These are phyloP conservation scores for Chlorella sp. DNA, from an alignment of 139 green algal species.

Conservation along the genomic window DNA sequence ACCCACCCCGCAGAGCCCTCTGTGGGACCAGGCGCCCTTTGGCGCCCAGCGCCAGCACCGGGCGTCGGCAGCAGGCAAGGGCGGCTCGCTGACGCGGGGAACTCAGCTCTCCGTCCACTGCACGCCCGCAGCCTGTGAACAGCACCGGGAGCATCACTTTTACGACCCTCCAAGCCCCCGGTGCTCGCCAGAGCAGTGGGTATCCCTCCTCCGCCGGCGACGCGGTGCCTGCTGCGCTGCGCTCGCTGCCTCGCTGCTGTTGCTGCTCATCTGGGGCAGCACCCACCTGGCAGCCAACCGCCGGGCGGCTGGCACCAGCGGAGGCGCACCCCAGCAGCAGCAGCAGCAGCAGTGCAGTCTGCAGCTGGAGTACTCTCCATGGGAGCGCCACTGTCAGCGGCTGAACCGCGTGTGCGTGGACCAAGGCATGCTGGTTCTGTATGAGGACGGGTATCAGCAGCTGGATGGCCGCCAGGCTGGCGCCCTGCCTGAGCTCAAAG, in stretches of 20 bases:
- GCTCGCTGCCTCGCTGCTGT: neutral
- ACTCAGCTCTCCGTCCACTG: neutral
- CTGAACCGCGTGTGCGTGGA: conserved; percentile 13
- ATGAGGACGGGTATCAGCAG: conserved; percentile 24
- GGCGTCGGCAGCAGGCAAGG: neutral
- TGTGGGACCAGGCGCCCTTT: conserved; percentile 5
- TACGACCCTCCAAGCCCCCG: neutral
- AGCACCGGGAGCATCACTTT: neutral
- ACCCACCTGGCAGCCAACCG: neutral
- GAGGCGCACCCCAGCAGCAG: neutral
- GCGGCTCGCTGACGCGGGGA: neutral
- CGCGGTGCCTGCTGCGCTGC: neutral
- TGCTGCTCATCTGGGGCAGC: neutral
- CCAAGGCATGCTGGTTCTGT: conserved; percentile 23
- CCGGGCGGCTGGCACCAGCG: neutral
- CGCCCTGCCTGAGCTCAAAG: conserved; percentile 9
- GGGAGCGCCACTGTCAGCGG: conserved; percentile 27
- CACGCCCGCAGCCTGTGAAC: neutral
- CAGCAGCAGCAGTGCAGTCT: neutral
- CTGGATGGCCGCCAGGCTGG: conserved; percentile 12
- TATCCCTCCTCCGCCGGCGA: neutral
- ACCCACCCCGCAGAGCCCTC: neutral
- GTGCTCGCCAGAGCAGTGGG: neutral
- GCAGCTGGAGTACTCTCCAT: neutral
- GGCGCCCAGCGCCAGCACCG: neutral